Percentiles rank a stretch among this genome's conserved stretches.
These are phyloP conservation scores for Leccinum angustisporum DNA, from an alignment of 1,284 basidiomycete genomes.

Conservation along the genomic window DNA sequence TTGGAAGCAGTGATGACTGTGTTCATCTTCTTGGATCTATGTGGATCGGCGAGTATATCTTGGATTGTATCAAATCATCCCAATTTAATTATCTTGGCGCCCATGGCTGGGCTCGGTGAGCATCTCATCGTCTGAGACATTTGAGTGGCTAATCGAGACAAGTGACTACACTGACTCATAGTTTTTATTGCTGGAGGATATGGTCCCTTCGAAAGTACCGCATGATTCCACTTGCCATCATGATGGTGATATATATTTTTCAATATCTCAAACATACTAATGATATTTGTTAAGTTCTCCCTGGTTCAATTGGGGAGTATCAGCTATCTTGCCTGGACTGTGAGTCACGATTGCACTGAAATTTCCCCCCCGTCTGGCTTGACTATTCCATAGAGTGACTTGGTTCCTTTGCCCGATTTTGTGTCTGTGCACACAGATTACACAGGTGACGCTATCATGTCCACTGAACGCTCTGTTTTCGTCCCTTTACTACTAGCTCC, in stretches of 20 bases:
- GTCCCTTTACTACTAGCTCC: no score
- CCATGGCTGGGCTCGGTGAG: not conserved
- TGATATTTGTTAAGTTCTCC: not conserved
- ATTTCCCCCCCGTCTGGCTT: not conserved
- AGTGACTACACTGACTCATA: not conserved
- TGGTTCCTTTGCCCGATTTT: no score
- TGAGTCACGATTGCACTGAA: not conserved
- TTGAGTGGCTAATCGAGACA: constrained; percentile 5
- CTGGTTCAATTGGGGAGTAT: not conserved
- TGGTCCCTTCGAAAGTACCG: not conserved
- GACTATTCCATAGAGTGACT: not conserved
- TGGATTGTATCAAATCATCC: no score
- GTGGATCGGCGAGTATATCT: no score
- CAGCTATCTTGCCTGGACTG: no score
- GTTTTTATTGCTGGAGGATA: not conserved
- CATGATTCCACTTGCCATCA: not conserved
- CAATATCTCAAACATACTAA: not conserved
- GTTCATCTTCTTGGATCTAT: no score
- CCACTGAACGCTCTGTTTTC: no score
- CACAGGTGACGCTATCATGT: no score
- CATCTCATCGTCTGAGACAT: not conserved
- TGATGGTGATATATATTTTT: constrained; percentile 2
- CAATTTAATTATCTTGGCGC: not conserved
- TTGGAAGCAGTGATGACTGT: not conserved
- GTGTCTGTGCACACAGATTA: no score